Conservation (phyloP, 345 rosid species). For the Chamaenerion angustifolium region DNA sequence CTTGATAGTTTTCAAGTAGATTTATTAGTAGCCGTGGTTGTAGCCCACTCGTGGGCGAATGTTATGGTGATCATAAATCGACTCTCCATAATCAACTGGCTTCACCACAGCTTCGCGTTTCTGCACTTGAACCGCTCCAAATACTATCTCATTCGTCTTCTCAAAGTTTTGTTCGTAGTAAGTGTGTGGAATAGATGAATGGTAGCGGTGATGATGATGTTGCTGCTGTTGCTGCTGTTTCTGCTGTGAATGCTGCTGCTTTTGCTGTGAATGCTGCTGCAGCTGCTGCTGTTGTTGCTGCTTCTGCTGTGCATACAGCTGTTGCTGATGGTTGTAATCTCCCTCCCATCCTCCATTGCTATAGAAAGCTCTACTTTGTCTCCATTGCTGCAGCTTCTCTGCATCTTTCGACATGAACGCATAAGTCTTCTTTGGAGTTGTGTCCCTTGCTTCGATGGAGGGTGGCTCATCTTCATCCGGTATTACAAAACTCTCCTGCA, state of each 20-base stretch:
- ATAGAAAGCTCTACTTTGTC: slow-evolving; percentile 67
- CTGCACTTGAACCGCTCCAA: slow-evolving; percentile 80
- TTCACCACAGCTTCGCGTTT: slow-evolving; percentile 30
- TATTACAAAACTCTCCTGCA: slow-evolving; percentile 51
- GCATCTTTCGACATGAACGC: slow-evolving; percentile 93
- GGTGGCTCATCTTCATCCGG: slow-evolving; percentile 87
- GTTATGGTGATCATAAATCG: slow-evolving; percentile 29
- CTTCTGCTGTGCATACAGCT: slow-evolving; percentile 31
- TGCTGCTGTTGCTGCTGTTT: slow-evolving; percentile 37
- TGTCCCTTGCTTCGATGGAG: slow-evolving; percentile 63
- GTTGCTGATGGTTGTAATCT: slow-evolving; percentile 24
- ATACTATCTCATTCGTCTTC: slow-evolving; percentile 68
- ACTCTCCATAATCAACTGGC: slow-evolving; percentile 45
- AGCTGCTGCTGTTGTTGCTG: slow-evolving; percentile 36
- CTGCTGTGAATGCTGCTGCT: slow-evolving; percentile 31
- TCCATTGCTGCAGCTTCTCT: slow-evolving; percentile 78
- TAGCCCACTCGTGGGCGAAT: slow-evolving; percentile 35
- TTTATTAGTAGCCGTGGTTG: slow-evolving; percentile 24
- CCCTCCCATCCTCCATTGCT: slow-evolving; percentile 71
- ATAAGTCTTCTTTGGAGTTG: slow-evolving; percentile 75
- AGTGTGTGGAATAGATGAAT: slow-evolving; percentile 56
- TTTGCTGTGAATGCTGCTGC: slow-evolving; percentile 34
- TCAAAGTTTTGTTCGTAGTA: slow-evolving; percentile 64
- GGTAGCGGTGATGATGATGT: slow-evolving; percentile 51
- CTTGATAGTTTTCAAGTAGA: no score